Conservation (phyloP, 768 basidiomycete genomes). For the Aureoboletus auriporus region DNA sequence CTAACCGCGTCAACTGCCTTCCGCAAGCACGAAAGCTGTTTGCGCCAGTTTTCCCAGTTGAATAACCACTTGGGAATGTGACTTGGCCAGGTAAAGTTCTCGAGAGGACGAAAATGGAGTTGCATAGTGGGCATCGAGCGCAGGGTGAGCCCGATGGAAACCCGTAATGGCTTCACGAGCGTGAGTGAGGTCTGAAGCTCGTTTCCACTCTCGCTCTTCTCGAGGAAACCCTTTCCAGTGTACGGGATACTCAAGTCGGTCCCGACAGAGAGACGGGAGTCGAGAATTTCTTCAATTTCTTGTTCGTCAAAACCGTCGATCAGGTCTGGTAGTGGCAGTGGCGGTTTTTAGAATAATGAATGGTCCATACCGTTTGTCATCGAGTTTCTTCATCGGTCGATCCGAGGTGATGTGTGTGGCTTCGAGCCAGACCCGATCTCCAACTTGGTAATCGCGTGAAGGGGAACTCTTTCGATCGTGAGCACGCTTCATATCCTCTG, state of each 20-base stretch:
- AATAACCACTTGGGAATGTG: too few species aligned
- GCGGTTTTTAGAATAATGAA: slow-evolving; percentile 16
- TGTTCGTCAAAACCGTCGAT: not conserved
- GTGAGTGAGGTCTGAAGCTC: slow-evolving; percentile 11
- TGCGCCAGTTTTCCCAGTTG: too few species aligned
- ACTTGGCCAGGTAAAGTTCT: too few species aligned
- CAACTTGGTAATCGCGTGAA: slow-evolving; percentile 2
- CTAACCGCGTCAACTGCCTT: too few species aligned
- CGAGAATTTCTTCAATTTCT: slow-evolving; percentile 17
- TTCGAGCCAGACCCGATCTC: slow-evolving; percentile 28
- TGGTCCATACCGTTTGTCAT: slow-evolving; percentile 14
- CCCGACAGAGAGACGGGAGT: slow-evolving; percentile 2
- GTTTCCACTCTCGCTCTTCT: slow-evolving; percentile 9
- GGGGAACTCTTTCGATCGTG: slow-evolving; percentile 8
- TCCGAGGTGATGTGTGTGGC: slow-evolving; percentile 20
- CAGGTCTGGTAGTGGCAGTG: not conserved
- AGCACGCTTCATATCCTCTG: slow-evolving; percentile 23
- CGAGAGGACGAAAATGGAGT: too few species aligned
- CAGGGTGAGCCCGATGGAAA: slow-evolving; percentile 9
- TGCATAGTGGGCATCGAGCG: not conserved
- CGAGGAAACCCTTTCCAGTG: slow-evolving; percentile 23
- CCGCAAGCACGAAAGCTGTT: too few species aligned
- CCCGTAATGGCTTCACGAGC: slow-evolving; percentile 1
- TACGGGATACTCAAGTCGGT: slow-evolving; percentile 20
- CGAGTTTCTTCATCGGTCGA: slow-evolving; percentile 20